phyloP scores from a whole-genome alignment of 306 rosid species.

The Leucaena leucocephala region DNA sequence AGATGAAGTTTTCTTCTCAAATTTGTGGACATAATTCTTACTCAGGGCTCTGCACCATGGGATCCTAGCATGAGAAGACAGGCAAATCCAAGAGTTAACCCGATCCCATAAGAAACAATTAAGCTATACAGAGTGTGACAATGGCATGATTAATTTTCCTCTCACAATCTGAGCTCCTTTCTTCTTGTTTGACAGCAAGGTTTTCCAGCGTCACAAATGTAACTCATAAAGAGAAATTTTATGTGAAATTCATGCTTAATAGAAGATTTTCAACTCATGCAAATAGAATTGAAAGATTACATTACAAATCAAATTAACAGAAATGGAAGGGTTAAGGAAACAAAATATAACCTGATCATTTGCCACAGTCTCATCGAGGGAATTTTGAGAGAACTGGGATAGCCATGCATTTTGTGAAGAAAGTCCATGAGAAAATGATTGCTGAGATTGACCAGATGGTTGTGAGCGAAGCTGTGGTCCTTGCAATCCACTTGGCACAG shows the following conservation, averaged over 20 bases:
- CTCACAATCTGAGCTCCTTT: background rate
- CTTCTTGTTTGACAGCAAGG: constrained; percentile 5
- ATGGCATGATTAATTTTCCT: background rate
- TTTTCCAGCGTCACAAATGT: constrained; percentile 2
- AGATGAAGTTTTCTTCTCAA: constrained; percentile 1
- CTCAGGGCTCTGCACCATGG: constrained; percentile 1
- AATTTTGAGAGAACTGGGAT: constrained; percentile 85
- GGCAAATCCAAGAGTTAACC: constrained; percentile 1
- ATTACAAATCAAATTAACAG: background rate
- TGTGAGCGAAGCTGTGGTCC: constrained; percentile 83
- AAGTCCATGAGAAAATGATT: constrained; percentile 81
- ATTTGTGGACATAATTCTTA: constrained; percentile 14
- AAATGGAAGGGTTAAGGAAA: constrained; percentile 16
- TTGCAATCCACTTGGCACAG: constrained; percentile 61
- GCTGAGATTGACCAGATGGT: constrained; percentile 61
- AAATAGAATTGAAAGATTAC: background rate
- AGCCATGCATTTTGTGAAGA: constrained; percentile 81
- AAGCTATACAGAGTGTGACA: background rate
- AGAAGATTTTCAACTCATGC: constrained; percentile 1
- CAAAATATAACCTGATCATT: constrained; percentile 72
- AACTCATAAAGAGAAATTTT: background rate
- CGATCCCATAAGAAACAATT: background rate
- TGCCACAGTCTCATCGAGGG: constrained; percentile 66
- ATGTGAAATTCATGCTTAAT: background rate
- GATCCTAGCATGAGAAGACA: background rate